These are phyloP conservation scores for Hymenochaete sp. DNA, from an alignment of 1,284 basidiomycete genomes.

Conservation along the genomic window DNA sequence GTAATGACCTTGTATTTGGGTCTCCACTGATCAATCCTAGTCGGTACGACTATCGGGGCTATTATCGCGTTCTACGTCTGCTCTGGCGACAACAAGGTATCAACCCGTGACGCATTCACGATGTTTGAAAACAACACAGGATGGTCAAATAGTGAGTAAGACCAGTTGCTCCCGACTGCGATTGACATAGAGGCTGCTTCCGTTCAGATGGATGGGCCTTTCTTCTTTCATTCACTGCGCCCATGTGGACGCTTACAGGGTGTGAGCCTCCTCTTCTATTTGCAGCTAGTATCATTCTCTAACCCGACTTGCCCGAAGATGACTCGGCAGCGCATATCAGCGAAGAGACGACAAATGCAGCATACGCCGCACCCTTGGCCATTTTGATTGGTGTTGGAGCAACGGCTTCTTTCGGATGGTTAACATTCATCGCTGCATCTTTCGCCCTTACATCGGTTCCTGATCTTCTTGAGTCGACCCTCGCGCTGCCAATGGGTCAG, in stretches of 20 bases:
- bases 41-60: slow-evolving; percentile 51
- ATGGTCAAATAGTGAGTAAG: slow-evolving; percentile 46
- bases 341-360: slow-evolving; percentile 63
- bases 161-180: not conserved
- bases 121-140: slow-evolving; percentile 65
- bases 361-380: slow-evolving; percentile 63
- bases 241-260: slow-evolving; percentile 72
- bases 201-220: slow-evolving; percentile 61
- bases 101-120: slow-evolving; percentile 59
- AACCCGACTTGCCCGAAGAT: slow-evolving; percentile 31
- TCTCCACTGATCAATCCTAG: slow-evolving; percentile 25
- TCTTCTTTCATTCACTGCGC: slow-evolving; percentile 59
- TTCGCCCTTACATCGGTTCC: slow-evolving; percentile 52
- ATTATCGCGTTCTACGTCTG: slow-evolving; percentile 51
- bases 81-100: slow-evolving; percentile 47
- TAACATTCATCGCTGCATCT: slow-evolving; percentile 53
- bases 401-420: slow-evolving; percentile 55
- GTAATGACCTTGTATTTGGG: slow-evolving; percentile 16
- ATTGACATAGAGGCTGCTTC: not conserved
- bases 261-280: slow-evolving; percentile 49
- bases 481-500: slow-evolving; percentile 66
- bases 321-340: slow-evolving; percentile 74
- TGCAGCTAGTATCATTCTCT: not conserved
- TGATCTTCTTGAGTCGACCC: slow-evolving; percentile 37
- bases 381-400: slow-evolving; percentile 59